These are phyloP conservation scores for Linnemannia zychae DNA, from an alignment of 192 early-diverging fungal species.

Conservation along the genomic window DNA sequence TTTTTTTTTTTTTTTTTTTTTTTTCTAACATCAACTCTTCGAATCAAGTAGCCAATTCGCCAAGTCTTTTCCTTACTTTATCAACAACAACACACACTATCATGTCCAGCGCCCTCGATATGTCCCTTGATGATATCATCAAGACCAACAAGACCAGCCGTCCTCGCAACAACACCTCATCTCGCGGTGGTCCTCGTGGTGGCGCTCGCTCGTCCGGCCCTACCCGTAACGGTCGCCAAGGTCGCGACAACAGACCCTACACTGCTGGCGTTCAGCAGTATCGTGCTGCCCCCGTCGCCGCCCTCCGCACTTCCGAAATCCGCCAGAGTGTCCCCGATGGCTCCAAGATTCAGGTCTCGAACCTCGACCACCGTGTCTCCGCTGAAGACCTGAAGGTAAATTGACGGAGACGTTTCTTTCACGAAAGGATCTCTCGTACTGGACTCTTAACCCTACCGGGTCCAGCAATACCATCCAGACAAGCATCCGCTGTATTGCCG, in stretches of 20 bases:
- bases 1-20: background rate
- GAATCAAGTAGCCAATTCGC: background rate
- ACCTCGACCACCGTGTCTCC: constrained; percentile 68
- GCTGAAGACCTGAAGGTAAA: constrained; percentile 67
- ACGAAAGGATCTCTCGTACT: constrained; percentile 9
- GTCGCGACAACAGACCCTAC: constrained; percentile 51
- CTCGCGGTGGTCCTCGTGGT: constrained; percentile 26
- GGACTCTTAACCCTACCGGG: background rate
- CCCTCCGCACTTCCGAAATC: constrained; percentile 42
- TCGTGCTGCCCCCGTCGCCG: constrained; percentile 24
- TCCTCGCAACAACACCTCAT: constrained; percentile 12
- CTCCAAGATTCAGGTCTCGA: constrained; percentile 68
- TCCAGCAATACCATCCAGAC: background rate
- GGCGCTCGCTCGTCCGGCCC: constrained; percentile 42
- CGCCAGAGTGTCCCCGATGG: constrained; percentile 57
- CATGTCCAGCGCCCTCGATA: constrained; percentile 59
- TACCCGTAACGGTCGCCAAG: constrained; percentile 47
- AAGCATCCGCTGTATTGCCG: background rate
- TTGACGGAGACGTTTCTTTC: constrained; percentile 27
- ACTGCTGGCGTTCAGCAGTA: constrained; percentile 44
- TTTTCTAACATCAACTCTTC: no score
- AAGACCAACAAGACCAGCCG: constrained; percentile 45
- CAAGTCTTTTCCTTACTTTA: background rate
- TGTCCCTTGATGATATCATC: constrained; percentile 66
- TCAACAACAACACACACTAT: background rate